These are phyloP conservation scores for Barnettozyma botsteinii DNA, from an alignment of 805 yeast species.

Conservation along the genomic window DNA sequence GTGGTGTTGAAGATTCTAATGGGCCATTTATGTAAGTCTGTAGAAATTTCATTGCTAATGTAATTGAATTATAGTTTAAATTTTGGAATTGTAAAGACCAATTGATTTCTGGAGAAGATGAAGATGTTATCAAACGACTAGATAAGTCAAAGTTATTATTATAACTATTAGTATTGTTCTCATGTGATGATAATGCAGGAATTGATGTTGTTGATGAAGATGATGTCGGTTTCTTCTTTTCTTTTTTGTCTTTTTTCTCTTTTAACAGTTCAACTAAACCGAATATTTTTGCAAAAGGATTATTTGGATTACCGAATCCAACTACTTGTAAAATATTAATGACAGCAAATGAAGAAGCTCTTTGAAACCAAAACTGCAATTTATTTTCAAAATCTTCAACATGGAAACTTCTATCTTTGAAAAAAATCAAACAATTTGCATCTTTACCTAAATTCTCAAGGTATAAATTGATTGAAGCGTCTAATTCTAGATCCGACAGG, in stretches of 20 bases:
- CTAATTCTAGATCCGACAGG: conserved; percentile 43
- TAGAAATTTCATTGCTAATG: conserved; percentile 62
- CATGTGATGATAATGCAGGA: no score
- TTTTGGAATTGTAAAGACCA: conserved; percentile 8
- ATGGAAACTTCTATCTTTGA: conserved; percentile 29
- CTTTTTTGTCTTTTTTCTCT: conserved; percentile 68
- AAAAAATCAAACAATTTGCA: conserved; percentile 56
- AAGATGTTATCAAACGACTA: not conserved
- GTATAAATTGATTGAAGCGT: conserved; percentile 7
- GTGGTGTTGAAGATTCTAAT: conserved; percentile 58
- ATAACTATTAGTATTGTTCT: no score
- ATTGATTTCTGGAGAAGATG: conserved; percentile 27
- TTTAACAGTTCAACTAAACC: conserved; percentile 65
- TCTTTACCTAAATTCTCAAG: conserved; percentile 29
- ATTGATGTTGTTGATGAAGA: no score
- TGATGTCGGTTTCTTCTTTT: conserved; percentile 35
- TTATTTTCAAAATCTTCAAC: conserved; percentile 26
- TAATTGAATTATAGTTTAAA: conserved; percentile 48
- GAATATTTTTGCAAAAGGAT: conserved; percentile 73
- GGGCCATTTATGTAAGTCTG: conserved; percentile 68
- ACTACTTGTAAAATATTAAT: conserved; percentile 69
- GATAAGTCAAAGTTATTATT: no score
- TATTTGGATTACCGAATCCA: conserved; percentile 71
- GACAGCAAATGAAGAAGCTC: conserved; percentile 69
- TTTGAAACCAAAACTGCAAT: conserved; percentile 67